These are phyloP conservation scores for Plasmodium yoelii DNA, from an alignment of 169 alveolate genomes.

Conservation along the genomic window DNA sequence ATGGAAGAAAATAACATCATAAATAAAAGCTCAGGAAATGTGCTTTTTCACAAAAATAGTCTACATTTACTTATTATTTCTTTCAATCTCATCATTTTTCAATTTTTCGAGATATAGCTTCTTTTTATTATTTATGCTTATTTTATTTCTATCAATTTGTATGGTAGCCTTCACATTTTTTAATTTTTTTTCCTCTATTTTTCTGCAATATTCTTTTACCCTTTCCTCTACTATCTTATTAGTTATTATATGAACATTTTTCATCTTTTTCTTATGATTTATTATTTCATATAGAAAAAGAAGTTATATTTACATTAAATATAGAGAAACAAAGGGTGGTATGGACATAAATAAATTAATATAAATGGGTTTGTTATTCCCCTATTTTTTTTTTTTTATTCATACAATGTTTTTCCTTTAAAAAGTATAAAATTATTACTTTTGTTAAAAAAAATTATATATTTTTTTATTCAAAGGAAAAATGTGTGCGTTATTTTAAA, in stretches of 20 bases:
- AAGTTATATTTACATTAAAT: background rate
- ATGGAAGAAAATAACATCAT: no score
- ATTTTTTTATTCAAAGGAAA: background rate
- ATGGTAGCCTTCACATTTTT: slow-evolving; percentile 50
- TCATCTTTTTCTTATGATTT: slow-evolving; percentile 19
- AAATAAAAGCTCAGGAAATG: background rate
- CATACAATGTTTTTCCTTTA: background rate
- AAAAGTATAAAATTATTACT: background rate
- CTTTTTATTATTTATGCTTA: slow-evolving; percentile 32
- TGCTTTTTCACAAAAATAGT: slow-evolving; percentile 3
- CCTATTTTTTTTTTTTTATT: no score
- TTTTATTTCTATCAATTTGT: slow-evolving; percentile 20
- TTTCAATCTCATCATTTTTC: slow-evolving; percentile 55
- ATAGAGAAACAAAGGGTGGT: background rate
- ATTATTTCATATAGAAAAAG: background rate
- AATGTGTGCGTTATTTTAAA: slow-evolving; percentile 3
- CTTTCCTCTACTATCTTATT: slow-evolving; percentile 66
- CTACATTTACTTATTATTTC: slow-evolving; percentile 71
- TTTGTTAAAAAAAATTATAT: background rate
- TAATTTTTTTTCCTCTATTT: slow-evolving; percentile 57
- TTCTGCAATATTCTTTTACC: slow-evolving; percentile 46
- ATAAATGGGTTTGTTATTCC: no score
- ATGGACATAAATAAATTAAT: no score
- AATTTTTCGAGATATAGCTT: slow-evolving; percentile 44
- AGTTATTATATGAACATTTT: slow-evolving; percentile 37